Percentiles rank a stretch among this genome's conserved stretches.
phyloP scores from a whole-genome alignment of 768 basidiomycete genomes.

The Pleurotus tuber-regium region DNA sequence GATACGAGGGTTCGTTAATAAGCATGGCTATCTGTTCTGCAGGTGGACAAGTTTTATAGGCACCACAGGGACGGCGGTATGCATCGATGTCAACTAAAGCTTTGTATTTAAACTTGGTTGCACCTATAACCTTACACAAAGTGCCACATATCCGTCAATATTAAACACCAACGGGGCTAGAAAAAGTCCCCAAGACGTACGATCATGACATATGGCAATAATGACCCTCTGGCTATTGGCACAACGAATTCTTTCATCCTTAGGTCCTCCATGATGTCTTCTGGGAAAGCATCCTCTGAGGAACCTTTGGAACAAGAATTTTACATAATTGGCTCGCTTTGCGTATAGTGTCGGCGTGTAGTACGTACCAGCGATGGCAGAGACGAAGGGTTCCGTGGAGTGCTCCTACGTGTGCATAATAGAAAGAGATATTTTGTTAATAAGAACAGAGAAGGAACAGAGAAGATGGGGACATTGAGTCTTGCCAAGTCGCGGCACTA shows the following conservation, averaged over 20 bases:
- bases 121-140: conserved; percentile 50
- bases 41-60: conserved; percentile 29
- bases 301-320: conserved; percentile 20
- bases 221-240: conserved; percentile 38
- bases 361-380: conserved; percentile 35
- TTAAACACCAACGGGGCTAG: too few relatives aligned
- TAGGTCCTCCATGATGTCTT: conserved; percentile 25
- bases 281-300: conserved; percentile 24
- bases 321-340: conserved; percentile 30
- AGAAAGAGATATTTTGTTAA: too few relatives aligned
- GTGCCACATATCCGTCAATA: too few relatives aligned
- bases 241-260: conserved; percentile 30
- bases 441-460: too few relatives aligned
- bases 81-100: conserved; percentile 47
- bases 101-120: conserved; percentile 41
- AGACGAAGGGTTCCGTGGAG: conserved; percentile 46
- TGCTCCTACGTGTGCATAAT: conserved; percentile 32
- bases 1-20: neutral
- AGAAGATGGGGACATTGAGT: too few relatives aligned
- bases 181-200: conserved; percentile 27
- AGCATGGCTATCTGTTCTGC: neutral
- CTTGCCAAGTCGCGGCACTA: too few relatives aligned
- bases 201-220: conserved; percentile 41
- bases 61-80: conserved; percentile 51
- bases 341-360: conserved; percentile 31